Evolutionary conservation across 2,329 filamentous ascomycete species (phyloP).

Genomic region (Helotiales sp.): DNA sequence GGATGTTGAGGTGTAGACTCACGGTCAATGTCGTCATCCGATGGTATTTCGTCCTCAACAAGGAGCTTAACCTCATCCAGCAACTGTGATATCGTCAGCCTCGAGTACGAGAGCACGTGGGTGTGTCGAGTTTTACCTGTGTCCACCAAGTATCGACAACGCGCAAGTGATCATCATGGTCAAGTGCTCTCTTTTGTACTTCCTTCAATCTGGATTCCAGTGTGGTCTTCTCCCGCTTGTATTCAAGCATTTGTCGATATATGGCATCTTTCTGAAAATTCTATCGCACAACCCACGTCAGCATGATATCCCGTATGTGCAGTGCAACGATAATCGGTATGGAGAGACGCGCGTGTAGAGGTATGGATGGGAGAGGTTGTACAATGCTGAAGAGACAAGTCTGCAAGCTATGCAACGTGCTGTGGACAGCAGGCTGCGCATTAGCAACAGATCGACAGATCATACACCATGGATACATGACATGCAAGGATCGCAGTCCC

Average conservation of each 20-base stretch:
- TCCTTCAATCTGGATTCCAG: slow-evolving; percentile 81
- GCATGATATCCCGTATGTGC: slow-evolving; percentile 37
- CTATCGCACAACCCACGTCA: slow-evolving; percentile 47
- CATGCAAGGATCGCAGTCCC: slow-evolving; percentile 18
- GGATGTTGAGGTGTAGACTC: background rate
- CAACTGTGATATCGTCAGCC: slow-evolving; percentile 43
- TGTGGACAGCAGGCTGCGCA: slow-evolving; percentile 46
- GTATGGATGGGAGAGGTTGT: slow-evolving; percentile 24
- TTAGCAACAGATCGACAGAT: slow-evolving; percentile 41
- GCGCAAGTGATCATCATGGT: slow-evolving; percentile 91
- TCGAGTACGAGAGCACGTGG: background rate
- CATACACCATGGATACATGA: slow-evolving; percentile 21
- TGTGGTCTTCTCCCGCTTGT: slow-evolving; percentile 84
- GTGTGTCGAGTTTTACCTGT: slow-evolving; percentile 62
- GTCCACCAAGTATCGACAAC: slow-evolving; percentile 92
- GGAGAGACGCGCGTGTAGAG: slow-evolving; percentile 16
- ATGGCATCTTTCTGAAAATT: slow-evolving; percentile 96
- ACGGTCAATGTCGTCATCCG: slow-evolving; percentile 42
- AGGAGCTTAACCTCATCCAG: slow-evolving; percentile 64
- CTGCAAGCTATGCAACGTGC: slow-evolving; percentile 40
- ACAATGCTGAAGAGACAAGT: slow-evolving; percentile 28
- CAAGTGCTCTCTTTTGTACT: slow-evolving; percentile 71
- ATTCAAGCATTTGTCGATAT: slow-evolving; percentile 95
- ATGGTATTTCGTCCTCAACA: slow-evolving; percentile 50
- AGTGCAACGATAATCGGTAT: slow-evolving; percentile 21